Percentiles rank a stretch among this genome's conserved stretches.
Conservation (phyloP, 1,284 basidiomycete genomes). For the Albatrellus sp. region DNA sequence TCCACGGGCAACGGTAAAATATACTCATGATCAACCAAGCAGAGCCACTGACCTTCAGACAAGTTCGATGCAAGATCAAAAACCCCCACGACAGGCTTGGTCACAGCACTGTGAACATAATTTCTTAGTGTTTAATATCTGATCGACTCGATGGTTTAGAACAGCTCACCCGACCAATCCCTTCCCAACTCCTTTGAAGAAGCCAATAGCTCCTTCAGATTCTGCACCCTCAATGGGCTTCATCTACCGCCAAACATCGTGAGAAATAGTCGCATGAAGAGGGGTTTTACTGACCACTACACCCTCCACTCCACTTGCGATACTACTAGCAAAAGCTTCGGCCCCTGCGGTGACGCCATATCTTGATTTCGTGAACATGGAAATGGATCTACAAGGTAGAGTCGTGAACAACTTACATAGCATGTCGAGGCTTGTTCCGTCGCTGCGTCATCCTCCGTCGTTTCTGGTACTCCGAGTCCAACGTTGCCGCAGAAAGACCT, state of each 20-base stretch:
- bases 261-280: conserved; percentile 1
- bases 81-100: conserved; percentile 94
- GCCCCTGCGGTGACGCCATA: conserved; percentile 93
- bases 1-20: neutral
- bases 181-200: conserved; percentile 97
- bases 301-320: conserved; percentile 94
- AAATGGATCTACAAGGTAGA: conserved; percentile 6
- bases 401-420: conserved; percentile 47
- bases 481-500: conserved; percentile 92
- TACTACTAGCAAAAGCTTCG: conserved; percentile 86
- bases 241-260: conserved; percentile 33
- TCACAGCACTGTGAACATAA: conserved; percentile 55
- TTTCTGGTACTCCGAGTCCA: conserved; percentile 93
- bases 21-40: neutral
- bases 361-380: conserved; percentile 24
- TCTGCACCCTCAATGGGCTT: conserved; percentile 98
- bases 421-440: conserved; percentile 92
- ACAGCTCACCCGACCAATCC: conserved; percentile 78
- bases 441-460: conserved; percentile 81
- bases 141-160: conserved; percentile 6
- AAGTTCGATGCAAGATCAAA: conserved; percentile 95
- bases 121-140: neutral
- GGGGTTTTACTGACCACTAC: conserved; percentile 55
- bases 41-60: conserved; percentile 58
- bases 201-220: conserved; percentile 86